Base-by-base conservation (phyloP, 495 filamentous ascomycete genomes). In the Melanomma pulvis-pyrius region DNA sequence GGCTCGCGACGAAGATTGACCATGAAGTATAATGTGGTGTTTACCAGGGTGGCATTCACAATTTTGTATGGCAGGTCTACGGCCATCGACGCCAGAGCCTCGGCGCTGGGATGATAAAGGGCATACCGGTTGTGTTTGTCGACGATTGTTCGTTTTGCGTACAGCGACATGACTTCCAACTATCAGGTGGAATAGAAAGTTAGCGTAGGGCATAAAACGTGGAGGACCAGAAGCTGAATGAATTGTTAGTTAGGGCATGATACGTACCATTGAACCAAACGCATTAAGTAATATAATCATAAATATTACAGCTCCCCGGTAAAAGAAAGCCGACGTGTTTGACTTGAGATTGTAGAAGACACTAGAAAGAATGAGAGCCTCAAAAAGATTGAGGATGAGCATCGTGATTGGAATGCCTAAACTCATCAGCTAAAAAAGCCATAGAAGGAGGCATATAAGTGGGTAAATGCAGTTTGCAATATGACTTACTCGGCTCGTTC, bases 71-170 rank as follows among this genome's bases (percentile, higher is more conserved):
- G 92, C 61, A 94, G 61, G 68, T 94, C 92, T 61, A 82, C 82
- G 12, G 94, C 75, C 81, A 92, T 89, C 13, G 88, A 90, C 0
- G 91, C 83, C 39, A 93, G 80, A 0, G 91, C 89, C 78, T 96
- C 92, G n/a, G 92, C 86, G 8, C 86, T 88, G 0, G 92, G 90
- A 73, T 94, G 92, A 69, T 96, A 96, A 34, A 96, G 80, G 11
- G 92, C 92, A 74, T 94, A 96, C 57, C 86, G 85, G n/a, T n/a
- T n/a, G n/a, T n/a, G n/a, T n/a, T 96, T 96, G 71, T 97, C 92
- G 59, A 96, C 92, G 67, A 96, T 94, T 1, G 90, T 86, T n/a
- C 92, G 86, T 84, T 96, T 90, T 21, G 88, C 84, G 74, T 91
- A 96, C 3, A 96, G 82, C 1, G 88, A 90, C 39, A 94, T 75